Percentiles rank a stretch among this genome's conserved stretches.
Evolutionary conservation across 257 asterid genomes (phyloP).

Genomic region (Penstemon barbatus): DNA sequence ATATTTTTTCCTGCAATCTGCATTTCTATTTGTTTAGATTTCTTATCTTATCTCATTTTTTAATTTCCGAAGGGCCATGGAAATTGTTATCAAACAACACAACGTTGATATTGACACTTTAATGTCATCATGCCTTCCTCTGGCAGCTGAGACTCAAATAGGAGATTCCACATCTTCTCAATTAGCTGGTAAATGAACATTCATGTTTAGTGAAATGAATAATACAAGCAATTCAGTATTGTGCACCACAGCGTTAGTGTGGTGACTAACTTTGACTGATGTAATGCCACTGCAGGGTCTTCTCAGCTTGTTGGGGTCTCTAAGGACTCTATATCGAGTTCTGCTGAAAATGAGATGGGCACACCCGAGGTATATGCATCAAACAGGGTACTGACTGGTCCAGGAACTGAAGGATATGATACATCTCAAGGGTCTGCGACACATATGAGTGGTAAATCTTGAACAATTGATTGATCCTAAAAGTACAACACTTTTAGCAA

Average conservation of each 20-base stretch:
- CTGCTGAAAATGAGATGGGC: conserved; percentile 62
- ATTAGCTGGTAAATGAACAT: conserved; percentile 56
- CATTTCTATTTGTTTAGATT: conserved; percentile 15
- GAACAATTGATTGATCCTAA: conserved; percentile 15
- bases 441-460: conserved; percentile 44
- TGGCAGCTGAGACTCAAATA: conserved; percentile 65
- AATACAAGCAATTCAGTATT: background rate
- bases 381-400: conserved; percentile 50
- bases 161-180: conserved; percentile 82
- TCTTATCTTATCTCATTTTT: conserved; percentile 8
- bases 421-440: conserved; percentile 59
- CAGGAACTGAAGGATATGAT: conserved; percentile 66
- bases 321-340: conserved; percentile 56
- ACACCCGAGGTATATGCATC: conserved; percentile 61
- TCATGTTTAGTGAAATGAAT: background rate
- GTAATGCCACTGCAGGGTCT: conserved; percentile 49
- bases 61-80: conserved; percentile 86
- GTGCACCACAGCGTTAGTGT: background rate
- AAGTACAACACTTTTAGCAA: background rate
- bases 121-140: conserved; percentile 78
- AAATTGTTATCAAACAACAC: conserved; percentile 91
- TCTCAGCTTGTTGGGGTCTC: conserved; percentile 54
- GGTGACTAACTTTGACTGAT: conserved; percentile 20
- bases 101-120: conserved; percentile 89
- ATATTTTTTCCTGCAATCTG: conserved; percentile 12